Percentiles rank a stretch among this genome's conserved stretches.
Evolutionary conservation across 2,329 filamentous ascomycete species (phyloP).

Genomic region (Capronia epimyces): DNA sequence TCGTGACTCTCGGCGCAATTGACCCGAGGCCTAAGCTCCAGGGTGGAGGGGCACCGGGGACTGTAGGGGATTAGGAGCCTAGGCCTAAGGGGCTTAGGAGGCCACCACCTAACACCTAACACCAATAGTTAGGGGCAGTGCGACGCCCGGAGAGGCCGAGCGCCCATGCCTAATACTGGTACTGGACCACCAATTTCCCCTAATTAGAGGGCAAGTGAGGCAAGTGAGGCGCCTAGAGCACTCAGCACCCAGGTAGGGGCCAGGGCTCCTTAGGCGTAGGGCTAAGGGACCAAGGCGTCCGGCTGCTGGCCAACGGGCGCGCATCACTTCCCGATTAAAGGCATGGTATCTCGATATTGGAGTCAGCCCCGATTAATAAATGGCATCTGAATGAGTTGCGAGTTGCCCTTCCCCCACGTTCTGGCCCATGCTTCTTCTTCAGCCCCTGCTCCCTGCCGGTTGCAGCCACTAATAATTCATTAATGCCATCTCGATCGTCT

Average conservation of each 20-base stretch:
- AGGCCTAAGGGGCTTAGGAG: too few species aligned
- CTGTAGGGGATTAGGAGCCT: too few species aligned
- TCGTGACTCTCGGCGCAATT: too few species aligned
- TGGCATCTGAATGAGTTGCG: background rate
- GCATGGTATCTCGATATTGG: too few species aligned
- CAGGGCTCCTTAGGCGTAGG: background rate
- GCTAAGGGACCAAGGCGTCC: too few species aligned
- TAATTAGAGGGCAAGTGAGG: too few species aligned
- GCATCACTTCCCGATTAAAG: background rate
- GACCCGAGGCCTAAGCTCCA: too few species aligned
- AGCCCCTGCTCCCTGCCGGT: background rate
- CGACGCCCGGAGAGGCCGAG: background rate
- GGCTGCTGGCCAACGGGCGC: background rate
- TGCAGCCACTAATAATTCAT: background rate
- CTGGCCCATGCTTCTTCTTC: background rate
- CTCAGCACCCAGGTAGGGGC: background rate
- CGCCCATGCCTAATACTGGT: background rate
- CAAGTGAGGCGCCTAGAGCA: background rate
- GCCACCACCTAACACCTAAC: too few species aligned
- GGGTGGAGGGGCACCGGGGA: too few species aligned
- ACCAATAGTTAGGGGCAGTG: background rate
- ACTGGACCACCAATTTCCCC: too few species aligned
- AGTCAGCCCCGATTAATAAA: background rate
- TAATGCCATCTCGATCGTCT: too few species aligned
- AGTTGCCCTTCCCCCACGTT: background rate